Evolutionary conservation across 1,139 yeast genomes (phyloP), one percentile per base, ranked within the genome.

Genomic region (Saccharomyces uvarum): DNA sequence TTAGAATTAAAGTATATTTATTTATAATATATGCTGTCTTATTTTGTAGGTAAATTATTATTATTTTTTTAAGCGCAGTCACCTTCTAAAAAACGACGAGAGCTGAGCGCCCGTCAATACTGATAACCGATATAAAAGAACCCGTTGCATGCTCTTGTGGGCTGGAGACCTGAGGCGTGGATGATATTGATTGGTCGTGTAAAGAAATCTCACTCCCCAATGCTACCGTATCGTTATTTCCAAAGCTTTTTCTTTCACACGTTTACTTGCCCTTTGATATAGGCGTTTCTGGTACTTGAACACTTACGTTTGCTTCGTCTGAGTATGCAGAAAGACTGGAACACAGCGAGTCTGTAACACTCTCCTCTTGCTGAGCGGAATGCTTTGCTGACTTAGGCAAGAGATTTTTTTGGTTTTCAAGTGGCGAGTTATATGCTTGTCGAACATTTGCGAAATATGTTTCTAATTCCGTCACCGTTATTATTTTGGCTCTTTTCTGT

Each of bases 401-500:
- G 11, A 4, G 1, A 6, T 19, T 9, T 38, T 38, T 38, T 28
- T 28, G 8, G 19, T 38, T 19, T 19, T 9, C 13, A 26, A 24
- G 24, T 9, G 44, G 19, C n/a, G 32, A 9, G 14, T 27, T 27
- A 2, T 9, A 9, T 47, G 19, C 14, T 27, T 29, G 16, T 9
- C 48, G 48, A 4, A 28, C 32, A 26, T 28, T 47, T 28, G 48
- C 32, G 11, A 38, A 38, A 11, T 38, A n/a, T 16, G 21, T 19
- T 38, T 38, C 44, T 19, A 38, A 2, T 38, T 38, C 24, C 11
- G 44, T 38, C 44, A 38, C 44, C 2, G 44, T 13, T 38, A 38
- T 38, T 38, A 14, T 16, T 24, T 19, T 19, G 3, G 53, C 24
- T 19, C 27, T 31, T 31, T 48, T 47, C 9, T 59, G 44, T 24